Percentiles rank a stretch among this genome's conserved stretches.
Evolutionary conservation across 2,329 filamentous ascomycete species (phyloP).

Genomic region (Colletotrichum abscissum): DNA sequence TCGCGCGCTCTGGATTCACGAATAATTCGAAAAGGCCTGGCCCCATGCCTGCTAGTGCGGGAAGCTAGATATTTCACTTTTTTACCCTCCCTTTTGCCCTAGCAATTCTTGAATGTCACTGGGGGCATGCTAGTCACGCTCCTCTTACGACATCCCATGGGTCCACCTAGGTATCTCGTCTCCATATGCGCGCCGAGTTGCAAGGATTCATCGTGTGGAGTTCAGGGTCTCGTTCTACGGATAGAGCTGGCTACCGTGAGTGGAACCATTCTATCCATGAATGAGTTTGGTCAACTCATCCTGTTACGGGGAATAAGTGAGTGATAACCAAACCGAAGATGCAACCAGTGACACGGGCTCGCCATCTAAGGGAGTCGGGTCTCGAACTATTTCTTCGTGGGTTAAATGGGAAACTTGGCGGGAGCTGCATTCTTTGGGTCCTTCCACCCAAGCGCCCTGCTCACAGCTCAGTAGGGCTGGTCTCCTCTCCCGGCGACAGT

Average conservation of each 20-base stretch:
- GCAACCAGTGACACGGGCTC: not conserved
- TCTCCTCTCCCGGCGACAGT: no score
- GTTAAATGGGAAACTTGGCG: no score
- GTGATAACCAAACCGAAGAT: not conserved
- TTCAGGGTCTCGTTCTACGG: not conserved
- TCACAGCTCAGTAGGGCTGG: no score
- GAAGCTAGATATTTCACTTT: not conserved
- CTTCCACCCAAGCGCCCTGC: no score
- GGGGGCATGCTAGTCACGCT: not conserved
- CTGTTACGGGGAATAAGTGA: constrained; percentile 4
- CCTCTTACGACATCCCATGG: not conserved
- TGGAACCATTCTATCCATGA: not conserved
- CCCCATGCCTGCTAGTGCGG: no score
- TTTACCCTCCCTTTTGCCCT: not conserved
- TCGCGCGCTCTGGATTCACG: no score
- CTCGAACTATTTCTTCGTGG: no score
- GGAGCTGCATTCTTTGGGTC: no score
- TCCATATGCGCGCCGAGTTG: constrained; percentile 7
- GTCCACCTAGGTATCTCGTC: not conserved
- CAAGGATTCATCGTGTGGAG: not conserved
- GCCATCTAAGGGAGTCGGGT: no score
- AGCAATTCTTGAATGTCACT: constrained; percentile 8
- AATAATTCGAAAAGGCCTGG: no score
- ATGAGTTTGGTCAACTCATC: not conserved
- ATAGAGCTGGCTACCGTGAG: not conserved